Conservation (phyloP, 2,329 filamentous ascomycete species). For the Talaromyces sp. region DNA sequence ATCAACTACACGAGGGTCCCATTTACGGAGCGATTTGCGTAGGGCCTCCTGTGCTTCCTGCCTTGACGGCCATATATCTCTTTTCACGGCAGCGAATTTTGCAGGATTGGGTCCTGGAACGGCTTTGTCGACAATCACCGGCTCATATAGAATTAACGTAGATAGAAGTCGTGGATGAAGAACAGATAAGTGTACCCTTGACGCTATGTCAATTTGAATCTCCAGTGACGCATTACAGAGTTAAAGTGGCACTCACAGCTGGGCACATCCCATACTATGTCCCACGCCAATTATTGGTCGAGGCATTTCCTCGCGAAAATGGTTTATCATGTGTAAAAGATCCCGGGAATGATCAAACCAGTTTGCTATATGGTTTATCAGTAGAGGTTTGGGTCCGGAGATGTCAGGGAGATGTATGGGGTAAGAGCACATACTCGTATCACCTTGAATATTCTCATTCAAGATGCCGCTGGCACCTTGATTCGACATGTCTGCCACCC, state of each 20-base stretch:
- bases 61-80: slow-evolving; percentile 1
- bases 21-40: slow-evolving; percentile 14
- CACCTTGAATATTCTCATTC: slow-evolving; percentile 68
- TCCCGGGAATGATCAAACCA: slow-evolving; percentile 80
- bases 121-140: background rate
- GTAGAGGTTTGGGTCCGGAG: background rate
- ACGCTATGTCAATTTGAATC: too few relatives aligned
- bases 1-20: slow-evolving; percentile 19
- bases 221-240: too few relatives aligned
- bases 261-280: slow-evolving; percentile 77
- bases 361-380: slow-evolving; percentile 45
- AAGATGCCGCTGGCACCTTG: slow-evolving; percentile 71
- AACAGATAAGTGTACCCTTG: slow-evolving; percentile 2
- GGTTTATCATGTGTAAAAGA: slow-evolving; percentile 56
- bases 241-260: slow-evolving; percentile 43
- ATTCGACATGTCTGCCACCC: slow-evolving; percentile 75
- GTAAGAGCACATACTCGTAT: slow-evolving; percentile 50
- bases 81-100: background rate
- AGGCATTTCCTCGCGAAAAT: slow-evolving; percentile 29
- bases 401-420: background rate
- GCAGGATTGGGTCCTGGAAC: background rate
- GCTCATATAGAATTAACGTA: slow-evolving; percentile 1
- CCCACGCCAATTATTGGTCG: slow-evolving; percentile 70
- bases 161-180: slow-evolving; percentile 3
- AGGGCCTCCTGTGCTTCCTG: slow-evolving; percentile 8